These are phyloP conservation scores for Coemansia sp. DNA, from an alignment of 192 early-diverging fungal genomes.

Conservation along the genomic window DNA sequence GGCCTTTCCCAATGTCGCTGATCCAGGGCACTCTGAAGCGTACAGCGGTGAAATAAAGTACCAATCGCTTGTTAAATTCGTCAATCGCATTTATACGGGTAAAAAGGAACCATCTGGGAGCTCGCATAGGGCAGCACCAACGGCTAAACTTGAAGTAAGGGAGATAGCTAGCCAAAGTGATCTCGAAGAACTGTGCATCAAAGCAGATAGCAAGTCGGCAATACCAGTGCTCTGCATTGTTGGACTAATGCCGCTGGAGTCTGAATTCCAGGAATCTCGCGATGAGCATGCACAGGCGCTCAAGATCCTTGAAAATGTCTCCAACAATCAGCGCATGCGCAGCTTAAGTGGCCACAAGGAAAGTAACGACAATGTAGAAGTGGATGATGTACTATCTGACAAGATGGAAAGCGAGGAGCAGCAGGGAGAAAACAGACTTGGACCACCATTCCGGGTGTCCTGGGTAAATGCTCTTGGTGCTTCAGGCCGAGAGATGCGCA, in stretches of 20 bases:
- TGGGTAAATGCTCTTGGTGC: conserved; percentile 64
- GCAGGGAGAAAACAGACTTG: conserved; percentile 11
- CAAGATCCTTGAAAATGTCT: conserved; percentile 19
- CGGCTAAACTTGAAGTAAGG: conserved; percentile 20
- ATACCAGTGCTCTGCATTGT: conserved; percentile 54
- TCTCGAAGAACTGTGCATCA: conserved; percentile 54
- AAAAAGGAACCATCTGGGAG: conserved; percentile 17
- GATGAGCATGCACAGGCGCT: conserved; percentile 31
- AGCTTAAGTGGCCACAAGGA: conserved; percentile 6
- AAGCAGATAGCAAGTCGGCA: conserved; percentile 44
- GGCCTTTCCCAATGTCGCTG: conserved; percentile 57
- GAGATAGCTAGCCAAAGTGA: conserved; percentile 56
- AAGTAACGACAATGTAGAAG: conserved; percentile 36
- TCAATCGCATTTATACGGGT: conserved; percentile 29
- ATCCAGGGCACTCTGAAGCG: conserved; percentile 42
- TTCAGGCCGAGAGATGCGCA: conserved; percentile 46
- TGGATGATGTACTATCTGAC: conserved; percentile 36
- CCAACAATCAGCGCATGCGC: conserved; percentile 19
- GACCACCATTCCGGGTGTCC: conserved; percentile 51
- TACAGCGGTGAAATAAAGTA: conserved; percentile 72
- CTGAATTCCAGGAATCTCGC: conserved; percentile 39
- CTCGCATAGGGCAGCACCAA: conserved; percentile 5
- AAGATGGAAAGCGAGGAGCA: conserved; percentile 32
- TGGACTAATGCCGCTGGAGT: conserved; percentile 31
- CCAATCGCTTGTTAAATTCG: conserved; percentile 48